Base-by-base conservation (phyloP, 148 eudicot genomes). In the Polygonum aviculare region DNA sequence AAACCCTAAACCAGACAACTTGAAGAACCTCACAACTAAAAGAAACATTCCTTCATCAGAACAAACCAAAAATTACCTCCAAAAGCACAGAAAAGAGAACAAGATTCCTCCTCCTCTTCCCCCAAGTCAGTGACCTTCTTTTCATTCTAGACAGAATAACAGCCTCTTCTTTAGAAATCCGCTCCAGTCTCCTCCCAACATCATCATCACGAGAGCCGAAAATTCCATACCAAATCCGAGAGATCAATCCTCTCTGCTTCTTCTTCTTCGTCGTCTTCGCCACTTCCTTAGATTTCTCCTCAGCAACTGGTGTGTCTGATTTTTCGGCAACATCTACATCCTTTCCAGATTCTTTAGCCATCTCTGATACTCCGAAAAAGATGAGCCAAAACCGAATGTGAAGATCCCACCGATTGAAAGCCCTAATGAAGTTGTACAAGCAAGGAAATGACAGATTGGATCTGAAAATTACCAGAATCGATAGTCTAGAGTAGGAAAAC, bases 141-240 rank as follows among this genome's bases (percentile, higher is more conserved):
- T 86, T 84, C 83, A 91, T 89, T 81, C 92, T 83, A 69, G 81
- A 78, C 33, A 89, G 79, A 82, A 91, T 78, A 79, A 83, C 39
- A 70, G 88, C 85, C 77, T 93, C 98, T 77, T 91, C 93, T 82
- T 88, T 93, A 9, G 93, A 86, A 71, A 93, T 87, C 50, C 88
- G 80, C 78, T 91, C 83, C 82, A 93, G 73, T 80, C 93, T 88
- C 84, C 84, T 80, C 84, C 86, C 92, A 74, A 88, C 89, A 84
- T 93, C 98, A 80, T 89, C 89, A 21, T 85, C 82, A 12, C 84
- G 80, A 2, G 77, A 62, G 26, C 98, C 83, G 76, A 93, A 89
- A 26, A 93, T 49, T 39, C 83, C 80, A 74, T 86, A 83, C 96
- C 93, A 93, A 2, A 93, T 75, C 75, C 96, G 83, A 35, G 93